Conservation (phyloP, 164 flowering plant genomes). For the Tetracentron sinense region DNA sequence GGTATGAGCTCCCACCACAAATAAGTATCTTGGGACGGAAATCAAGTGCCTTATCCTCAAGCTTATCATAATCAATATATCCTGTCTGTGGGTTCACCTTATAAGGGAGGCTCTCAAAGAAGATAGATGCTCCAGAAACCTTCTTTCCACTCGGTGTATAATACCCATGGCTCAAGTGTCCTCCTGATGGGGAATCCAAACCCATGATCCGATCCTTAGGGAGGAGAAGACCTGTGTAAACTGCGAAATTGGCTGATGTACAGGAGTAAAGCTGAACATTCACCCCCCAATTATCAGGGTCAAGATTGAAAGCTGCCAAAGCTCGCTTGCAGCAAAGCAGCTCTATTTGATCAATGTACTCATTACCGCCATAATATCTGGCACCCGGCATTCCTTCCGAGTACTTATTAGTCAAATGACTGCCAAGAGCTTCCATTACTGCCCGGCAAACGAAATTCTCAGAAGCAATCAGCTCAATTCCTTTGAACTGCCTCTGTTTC, state of each 20-base stretch:
- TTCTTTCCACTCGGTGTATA: slow-evolving; percentile 70
- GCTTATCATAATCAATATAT: slow-evolving; percentile 74
- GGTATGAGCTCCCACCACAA: slow-evolving; percentile 88
- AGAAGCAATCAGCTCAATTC: slow-evolving; percentile 77
- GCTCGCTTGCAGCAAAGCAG: slow-evolving; percentile 69
- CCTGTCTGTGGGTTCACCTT: slow-evolving; percentile 76
- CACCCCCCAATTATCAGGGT: slow-evolving; percentile 76
- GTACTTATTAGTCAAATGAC: slow-evolving; percentile 71
- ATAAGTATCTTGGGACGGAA: slow-evolving; percentile 78
- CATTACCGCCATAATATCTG: slow-evolving; percentile 69
- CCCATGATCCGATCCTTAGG: slow-evolving; percentile 93
- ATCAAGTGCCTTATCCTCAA: slow-evolving; percentile 79
- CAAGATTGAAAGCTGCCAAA: slow-evolving; percentile 61
- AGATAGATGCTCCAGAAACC: slow-evolving; percentile 78
- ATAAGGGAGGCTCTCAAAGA: slow-evolving; percentile 76
- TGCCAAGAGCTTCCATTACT: slow-evolving; percentile 75
- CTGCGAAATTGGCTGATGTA: slow-evolving; percentile 87
- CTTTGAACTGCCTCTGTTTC: slow-evolving; percentile 50
- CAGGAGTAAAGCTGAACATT: slow-evolving; percentile 94
- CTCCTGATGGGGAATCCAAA: slow-evolving; percentile 86
- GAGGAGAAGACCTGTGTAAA: slow-evolving; percentile 67
- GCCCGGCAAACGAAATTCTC: slow-evolving; percentile 75
- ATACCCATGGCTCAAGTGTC: slow-evolving; percentile 89
- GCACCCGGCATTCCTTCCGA: slow-evolving; percentile 83
- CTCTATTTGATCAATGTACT: slow-evolving; percentile 81